Conservation (phyloP, 805 yeast species). For the Pichia eremophila region DNA sequence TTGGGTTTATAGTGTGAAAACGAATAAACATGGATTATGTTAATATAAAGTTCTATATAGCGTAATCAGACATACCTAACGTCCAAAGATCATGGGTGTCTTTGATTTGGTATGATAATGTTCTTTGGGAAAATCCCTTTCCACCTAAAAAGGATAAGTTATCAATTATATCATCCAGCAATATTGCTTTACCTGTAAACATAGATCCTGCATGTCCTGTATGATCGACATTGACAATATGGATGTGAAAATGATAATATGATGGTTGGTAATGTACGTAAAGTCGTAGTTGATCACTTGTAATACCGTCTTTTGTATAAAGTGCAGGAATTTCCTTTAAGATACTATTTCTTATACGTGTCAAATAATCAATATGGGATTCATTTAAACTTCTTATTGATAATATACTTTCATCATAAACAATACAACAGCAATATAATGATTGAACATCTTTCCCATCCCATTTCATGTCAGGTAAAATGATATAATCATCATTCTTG, state of each 20-base stretch:
- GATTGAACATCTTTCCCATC: constrained; percentile 63
- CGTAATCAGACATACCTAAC: constrained; percentile 17
- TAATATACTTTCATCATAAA: constrained; percentile 55
- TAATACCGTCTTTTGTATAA: constrained; percentile 32
- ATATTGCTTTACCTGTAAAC: constrained; percentile 68
- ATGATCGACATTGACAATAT: constrained; percentile 67
- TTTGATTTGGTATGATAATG: constrained; percentile 58
- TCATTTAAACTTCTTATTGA: constrained; percentile 66
- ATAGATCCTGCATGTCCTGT: constrained; percentile 62
- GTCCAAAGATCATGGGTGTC: constrained; percentile 74
- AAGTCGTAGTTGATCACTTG: constrained; percentile 51
- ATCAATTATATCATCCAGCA: constrained; percentile 76
- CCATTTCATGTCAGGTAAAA: constrained; percentile 97
- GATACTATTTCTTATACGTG: constrained; percentile 36
- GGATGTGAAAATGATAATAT: constrained; percentile 91
- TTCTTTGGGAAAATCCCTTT: constrained; percentile 49
- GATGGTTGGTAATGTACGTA: constrained; percentile 94
- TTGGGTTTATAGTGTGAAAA: too few relatives aligned
- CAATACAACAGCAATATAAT: constrained; percentile 71
- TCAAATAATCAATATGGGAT: constrained; percentile 51
- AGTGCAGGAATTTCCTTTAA: constrained; percentile 35
- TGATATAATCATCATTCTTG: constrained; percentile 59
- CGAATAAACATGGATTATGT: too few relatives aligned
- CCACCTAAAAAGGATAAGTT: constrained; percentile 44
- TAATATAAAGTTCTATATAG: neutral